A percentile compares a stretch with the other conserved stretches of the same genome.
These are phyloP conservation scores for Conidiobolus incongruus DNA, from an alignment of 371 early-diverging fungal genomes.

Conservation along the genomic window DNA sequence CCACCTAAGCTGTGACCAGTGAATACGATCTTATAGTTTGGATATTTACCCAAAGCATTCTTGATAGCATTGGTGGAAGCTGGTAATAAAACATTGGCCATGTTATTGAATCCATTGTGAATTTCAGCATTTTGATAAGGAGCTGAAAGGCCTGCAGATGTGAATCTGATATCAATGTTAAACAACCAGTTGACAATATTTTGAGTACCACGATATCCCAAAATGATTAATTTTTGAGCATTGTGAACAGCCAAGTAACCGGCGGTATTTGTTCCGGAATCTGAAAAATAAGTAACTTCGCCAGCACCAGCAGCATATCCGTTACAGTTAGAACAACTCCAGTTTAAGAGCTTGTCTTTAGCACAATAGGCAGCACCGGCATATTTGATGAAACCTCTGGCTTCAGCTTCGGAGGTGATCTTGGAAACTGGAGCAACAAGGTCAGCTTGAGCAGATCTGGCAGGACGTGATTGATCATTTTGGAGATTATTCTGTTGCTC, in stretches of 20 bases:
- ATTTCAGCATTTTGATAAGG: not conserved
- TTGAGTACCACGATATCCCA: not conserved
- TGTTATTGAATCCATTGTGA: not conserved
- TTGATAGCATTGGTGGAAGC: not conserved
- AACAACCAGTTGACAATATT: not conserved
- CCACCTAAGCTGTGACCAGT: slow-evolving; percentile 7
- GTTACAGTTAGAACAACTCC: not conserved
- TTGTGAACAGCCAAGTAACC: not conserved
- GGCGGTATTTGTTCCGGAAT: not conserved
- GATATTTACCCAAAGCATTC: not conserved
- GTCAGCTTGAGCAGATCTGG: too few relatives aligned
- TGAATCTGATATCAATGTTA: not conserved
- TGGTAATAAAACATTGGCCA: not conserved
- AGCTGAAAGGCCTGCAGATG: too few relatives aligned
- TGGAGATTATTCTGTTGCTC: too few relatives aligned
- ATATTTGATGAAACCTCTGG: not conserved
- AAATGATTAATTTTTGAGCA: not conserved
- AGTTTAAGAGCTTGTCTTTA: not conserved
- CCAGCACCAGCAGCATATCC: not conserved
- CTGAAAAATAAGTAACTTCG: not conserved
- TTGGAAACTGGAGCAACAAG: too few relatives aligned
- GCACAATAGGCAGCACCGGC: not conserved
- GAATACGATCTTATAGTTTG: slow-evolving; percentile 4
- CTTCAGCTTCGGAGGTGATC: too few relatives aligned
- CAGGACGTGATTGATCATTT: too few relatives aligned